Evolutionary conservation across 495 filamentous ascomycete genomes (phyloP).

Genomic region (Penicillium alfredii): DNA sequence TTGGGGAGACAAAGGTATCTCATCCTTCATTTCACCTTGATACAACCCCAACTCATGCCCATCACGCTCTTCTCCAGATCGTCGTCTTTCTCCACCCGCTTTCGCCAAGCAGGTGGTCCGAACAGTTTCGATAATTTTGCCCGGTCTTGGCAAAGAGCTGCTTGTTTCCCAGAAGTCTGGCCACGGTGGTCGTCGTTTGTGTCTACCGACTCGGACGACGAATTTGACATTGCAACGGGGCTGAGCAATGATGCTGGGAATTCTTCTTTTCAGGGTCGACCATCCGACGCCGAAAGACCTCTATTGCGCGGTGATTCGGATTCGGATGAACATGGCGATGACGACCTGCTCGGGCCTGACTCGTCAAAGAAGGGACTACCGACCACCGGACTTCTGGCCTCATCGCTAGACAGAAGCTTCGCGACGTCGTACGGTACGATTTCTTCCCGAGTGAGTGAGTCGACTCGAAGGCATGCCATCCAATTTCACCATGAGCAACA

Average conservation of each 20-base stretch:
- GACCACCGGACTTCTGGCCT: slow-evolving; percentile 29
- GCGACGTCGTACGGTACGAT: slow-evolving; percentile 75
- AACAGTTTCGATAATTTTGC: slow-evolving; percentile 96
- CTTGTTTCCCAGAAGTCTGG: slow-evolving; percentile 78
- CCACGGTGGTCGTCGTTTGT: slow-evolving; percentile 69
- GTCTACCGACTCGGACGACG: slow-evolving; percentile 46
- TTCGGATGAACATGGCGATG: slow-evolving; percentile 17
- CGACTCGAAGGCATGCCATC: slow-evolving; percentile 65
- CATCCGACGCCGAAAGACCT: slow-evolving; percentile 24
- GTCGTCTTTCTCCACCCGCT: slow-evolving; percentile 66
- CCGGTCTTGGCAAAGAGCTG: slow-evolving; percentile 88
- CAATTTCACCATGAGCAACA: slow-evolving; percentile 69
- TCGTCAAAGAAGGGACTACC: slow-evolving; percentile 18
- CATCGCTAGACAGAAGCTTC: slow-evolving; percentile 63
- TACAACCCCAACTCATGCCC: no score
- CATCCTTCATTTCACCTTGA: not conserved
- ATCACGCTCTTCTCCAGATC: slow-evolving; percentile 30
- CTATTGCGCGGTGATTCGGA: slow-evolving; percentile 23
- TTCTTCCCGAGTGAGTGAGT: slow-evolving; percentile 58
- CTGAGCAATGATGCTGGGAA: no score
- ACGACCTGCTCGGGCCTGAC: slow-evolving; percentile 7
- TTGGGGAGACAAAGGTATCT: slow-evolving; percentile 17
- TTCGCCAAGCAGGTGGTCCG: slow-evolving; percentile 79
- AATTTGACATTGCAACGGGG: slow-evolving; percentile 28
- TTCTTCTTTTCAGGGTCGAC: no score